Base-by-base conservation (phyloP, 371 early-diverging fungal species). In the Capillidium heterosporum region DNA sequence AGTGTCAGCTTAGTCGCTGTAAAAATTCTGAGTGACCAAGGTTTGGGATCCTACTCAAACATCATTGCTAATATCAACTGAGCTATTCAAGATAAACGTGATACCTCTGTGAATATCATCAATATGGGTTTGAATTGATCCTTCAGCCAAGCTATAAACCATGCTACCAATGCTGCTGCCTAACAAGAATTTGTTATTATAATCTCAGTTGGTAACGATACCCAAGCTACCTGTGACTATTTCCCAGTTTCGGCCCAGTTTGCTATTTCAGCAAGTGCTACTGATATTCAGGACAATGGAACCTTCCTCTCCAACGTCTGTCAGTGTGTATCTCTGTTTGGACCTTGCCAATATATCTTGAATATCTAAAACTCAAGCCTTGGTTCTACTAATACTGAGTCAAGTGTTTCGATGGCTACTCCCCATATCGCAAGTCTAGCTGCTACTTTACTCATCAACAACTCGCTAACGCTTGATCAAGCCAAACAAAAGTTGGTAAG, bases 371-470 rank as follows among this genome's bases (percentile, higher is more conserved):
- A 65, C 41, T 59, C 62, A 0, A 57, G 61, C 1, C 61, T 57
- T 1, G 52, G 58, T 3, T 65, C 70, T 1, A 69, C 62, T 31
- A 63, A 66, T 27, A 70, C 68, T 17, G 66, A 80, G 59, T 77
- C 81, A 11, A 88, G 89, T 56, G 83, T 87, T 26, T 79, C 79
- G 8, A 86, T 86, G 87, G 83, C 81, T n/a, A 58, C 81, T 27
- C 91, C 93, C 27, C 88, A 88, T 66, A 83, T 80, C 23, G 73
- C 89, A 56, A 90, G 90, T 57, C 73, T 79, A 39, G 76, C 81
- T 60, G 87, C 87, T 51, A 46, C 67, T 27, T 55, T 69, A 28
- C 64, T 68, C 15, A 1, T 23, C 11, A 0, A 48, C 15, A 28
- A 23, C 19, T 10, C 5, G 3, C 23, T 19, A 4, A 44, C 10